Base-by-base conservation (phyloP, 306 rosid species). In the Corylus avellana region DNA sequence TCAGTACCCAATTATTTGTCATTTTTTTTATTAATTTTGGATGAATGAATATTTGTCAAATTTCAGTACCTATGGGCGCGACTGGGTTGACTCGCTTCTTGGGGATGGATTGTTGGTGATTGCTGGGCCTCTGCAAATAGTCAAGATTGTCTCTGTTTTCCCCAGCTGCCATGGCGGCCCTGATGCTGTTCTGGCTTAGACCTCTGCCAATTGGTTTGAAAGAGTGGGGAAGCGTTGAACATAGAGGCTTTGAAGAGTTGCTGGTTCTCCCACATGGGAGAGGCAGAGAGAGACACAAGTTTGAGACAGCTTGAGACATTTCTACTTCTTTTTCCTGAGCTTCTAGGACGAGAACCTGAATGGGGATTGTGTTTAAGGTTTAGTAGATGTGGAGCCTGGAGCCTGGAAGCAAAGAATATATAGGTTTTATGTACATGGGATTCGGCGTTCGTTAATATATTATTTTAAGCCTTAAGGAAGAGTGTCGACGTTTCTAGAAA, bases 101-200 rank as follows among this genome's bases (percentile, higher is more conserved):
- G 27, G 86, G 90, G 7, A 71, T 91, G 11, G 85, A 5, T 7
- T 76, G 84, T 53, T 77, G 86, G 42, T 68, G 80, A 16, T 79
- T 61, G 77, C 7, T 16, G 73, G 48, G 61, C 54, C 85, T 90
- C 79, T 88, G 87, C 42, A 86, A 7, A 72, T 89, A 87, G 47
- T 92, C 84, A 47, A 87, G 86, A 4, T 83, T 87, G 47, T 90
- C 87, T 82, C 91, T 88, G 76, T 62, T 37, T 1, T 92, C 85
- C 1, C 86, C 89, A 49, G 53, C 4, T 18, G 83, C 82, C 90
- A 79, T 80, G 74, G 90, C 89, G 74, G 90, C 89, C 51, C 20
- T 89, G 35, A 87, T 8, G 37, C 39, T 49, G 49, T 67, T 79
- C 47, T 14, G 29, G 25, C 59, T 44, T 25, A 17, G n/a, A 22